Conservation (phyloP, 805 yeast species). For the Candida verbasci region DNA sequence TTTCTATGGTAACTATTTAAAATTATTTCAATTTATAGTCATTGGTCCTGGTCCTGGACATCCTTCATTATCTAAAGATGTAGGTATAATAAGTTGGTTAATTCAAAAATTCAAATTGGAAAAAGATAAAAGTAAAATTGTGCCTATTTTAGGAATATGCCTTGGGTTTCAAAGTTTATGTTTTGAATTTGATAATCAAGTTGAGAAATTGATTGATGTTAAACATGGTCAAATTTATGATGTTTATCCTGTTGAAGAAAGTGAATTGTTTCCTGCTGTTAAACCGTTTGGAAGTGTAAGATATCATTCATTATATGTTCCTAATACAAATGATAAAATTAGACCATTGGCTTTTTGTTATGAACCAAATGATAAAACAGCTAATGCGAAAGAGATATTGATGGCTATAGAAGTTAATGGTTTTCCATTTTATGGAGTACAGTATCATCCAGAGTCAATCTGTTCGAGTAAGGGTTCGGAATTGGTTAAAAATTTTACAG, state of each 20-base stretch:
- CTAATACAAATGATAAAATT: slow-evolving; percentile 27
- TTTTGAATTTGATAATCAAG: slow-evolving; percentile 51
- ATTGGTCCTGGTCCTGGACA: slow-evolving; percentile 98
- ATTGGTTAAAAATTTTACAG: slow-evolving; percentile 62
- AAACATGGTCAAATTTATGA: slow-evolving; percentile 83
- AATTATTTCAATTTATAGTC: slow-evolving; percentile 66
- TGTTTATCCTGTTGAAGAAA: slow-evolving; percentile 35
- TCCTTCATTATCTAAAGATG: slow-evolving; percentile 59
- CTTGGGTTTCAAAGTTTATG: slow-evolving; percentile 88
- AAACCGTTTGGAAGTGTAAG: slow-evolving; percentile 63
- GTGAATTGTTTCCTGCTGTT: slow-evolving; percentile 7
- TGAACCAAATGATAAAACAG: slow-evolving; percentile 28
- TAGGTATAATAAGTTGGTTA: slow-evolving; percentile 71
- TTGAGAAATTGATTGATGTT: slow-evolving; percentile 51
- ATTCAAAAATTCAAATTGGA: slow-evolving; percentile 17
- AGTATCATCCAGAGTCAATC: slow-evolving; percentile 94
- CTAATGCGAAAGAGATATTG: slow-evolving; percentile 29
- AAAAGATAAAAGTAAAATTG: slow-evolving; percentile 10
- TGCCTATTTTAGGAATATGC: slow-evolving; percentile 87
- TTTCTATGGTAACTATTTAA: slow-evolving; percentile 40
- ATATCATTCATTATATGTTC: slow-evolving; percentile 79
- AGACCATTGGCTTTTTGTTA: slow-evolving; percentile 59
- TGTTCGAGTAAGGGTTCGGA: slow-evolving; percentile 67
- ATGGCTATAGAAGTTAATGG: slow-evolving; percentile 74
- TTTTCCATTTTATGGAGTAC: slow-evolving; percentile 86